Base-by-base conservation (phyloP, 495 filamentous ascomycete species). In the Penicillium pancosmium region DNA sequence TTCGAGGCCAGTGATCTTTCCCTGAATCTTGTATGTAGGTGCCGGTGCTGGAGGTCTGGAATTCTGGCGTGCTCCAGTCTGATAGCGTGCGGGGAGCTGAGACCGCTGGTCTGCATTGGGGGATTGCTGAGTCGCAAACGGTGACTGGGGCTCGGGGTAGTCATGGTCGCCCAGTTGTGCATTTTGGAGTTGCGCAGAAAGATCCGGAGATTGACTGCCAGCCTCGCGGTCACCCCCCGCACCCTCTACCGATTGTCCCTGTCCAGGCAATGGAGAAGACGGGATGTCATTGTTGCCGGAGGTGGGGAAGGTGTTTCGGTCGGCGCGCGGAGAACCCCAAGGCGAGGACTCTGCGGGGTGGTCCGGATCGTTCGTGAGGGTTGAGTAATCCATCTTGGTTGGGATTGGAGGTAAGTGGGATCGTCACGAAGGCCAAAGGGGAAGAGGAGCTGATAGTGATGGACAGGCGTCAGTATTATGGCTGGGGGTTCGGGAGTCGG, bases 1-100 rank as follows among this genome's bases (percentile, higher is more conserved):
- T 72, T 99, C 95, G 31, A 99, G 78, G 12, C 88, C 91, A 3
- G 92, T 97, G 59, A 99, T 90, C 73, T 96, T 98, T 11, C 89
- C 93, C 69, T 95, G 91, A 34, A 99, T 81, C 67, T 90, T 94
- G 73, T 92, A 93, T 41, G 87, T 82, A 40, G 57, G 46, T 27
- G n/a, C 46, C 15, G 88, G 90, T 23, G 78, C 80, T 5, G 79
- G 72, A 25, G 67, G 72, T 47, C 71, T 68, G 36, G 73, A 68
- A 54, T 73, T 65, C 52, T 78, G 81, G 63, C 68, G 74, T 68
- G 60, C 66, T 57, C 69, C 76, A 44, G 74, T 74, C 51, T 82
- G 78, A 53, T 80, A 79, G 50, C 77, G 75, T 57, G 79, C 78
- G 54, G 79, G 80, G 34, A 69, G 68, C 58, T 80, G 75, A 47